A percentile compares a stretch with the other conserved stretches of the same genome.
phyloP scores from a whole-genome alignment of 1,284 basidiomycete genomes.

The Singerocomus inundabilis region DNA sequence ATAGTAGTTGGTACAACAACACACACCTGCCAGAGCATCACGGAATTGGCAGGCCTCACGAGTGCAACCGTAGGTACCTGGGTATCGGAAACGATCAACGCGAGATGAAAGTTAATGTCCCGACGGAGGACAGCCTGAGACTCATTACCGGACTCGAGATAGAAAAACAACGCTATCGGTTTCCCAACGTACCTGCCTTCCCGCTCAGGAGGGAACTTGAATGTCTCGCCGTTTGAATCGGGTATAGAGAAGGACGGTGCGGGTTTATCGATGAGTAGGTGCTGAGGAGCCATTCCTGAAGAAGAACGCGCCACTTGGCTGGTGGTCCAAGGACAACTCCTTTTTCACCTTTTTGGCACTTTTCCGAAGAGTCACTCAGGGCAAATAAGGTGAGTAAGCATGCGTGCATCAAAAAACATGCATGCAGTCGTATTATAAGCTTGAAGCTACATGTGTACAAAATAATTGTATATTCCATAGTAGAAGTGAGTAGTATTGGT shows the following conservation, averaged over 20 bases:
- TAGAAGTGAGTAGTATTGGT: too few relatives aligned
- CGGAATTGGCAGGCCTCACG: slow-evolving; percentile 78
- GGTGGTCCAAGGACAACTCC: neutral
- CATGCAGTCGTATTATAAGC: too few relatives aligned
- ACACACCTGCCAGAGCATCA: slow-evolving; percentile 64
- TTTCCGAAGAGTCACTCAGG: too few relatives aligned
- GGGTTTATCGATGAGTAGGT: slow-evolving; percentile 43
- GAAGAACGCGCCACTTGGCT: neutral
- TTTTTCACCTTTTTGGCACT: too few relatives aligned
- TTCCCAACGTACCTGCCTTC: slow-evolving; percentile 43
- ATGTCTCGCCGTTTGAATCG: slow-evolving; percentile 47
- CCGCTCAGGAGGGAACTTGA: slow-evolving; percentile 47
- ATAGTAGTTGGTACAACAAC: neutral
- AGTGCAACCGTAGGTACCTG: slow-evolving; percentile 74
- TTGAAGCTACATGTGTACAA: too few relatives aligned
- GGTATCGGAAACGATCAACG: slow-evolving; percentile 3
- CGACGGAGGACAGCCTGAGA: neutral
- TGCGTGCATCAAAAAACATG: too few relatives aligned
- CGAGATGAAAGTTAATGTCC: neutral
- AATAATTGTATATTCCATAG: too few relatives aligned
- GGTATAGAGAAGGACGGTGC: slow-evolving; percentile 54
- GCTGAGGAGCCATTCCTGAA: slow-evolving; percentile 38
- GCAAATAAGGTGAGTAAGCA: too few relatives aligned
- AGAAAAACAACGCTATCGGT: slow-evolving; percentile 74
- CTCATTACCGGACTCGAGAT: slow-evolving; percentile 54